These are phyloP conservation scores for Pleurotus eryngii DNA, from an alignment of 768 basidiomycete genomes.

Conservation along the genomic window DNA sequence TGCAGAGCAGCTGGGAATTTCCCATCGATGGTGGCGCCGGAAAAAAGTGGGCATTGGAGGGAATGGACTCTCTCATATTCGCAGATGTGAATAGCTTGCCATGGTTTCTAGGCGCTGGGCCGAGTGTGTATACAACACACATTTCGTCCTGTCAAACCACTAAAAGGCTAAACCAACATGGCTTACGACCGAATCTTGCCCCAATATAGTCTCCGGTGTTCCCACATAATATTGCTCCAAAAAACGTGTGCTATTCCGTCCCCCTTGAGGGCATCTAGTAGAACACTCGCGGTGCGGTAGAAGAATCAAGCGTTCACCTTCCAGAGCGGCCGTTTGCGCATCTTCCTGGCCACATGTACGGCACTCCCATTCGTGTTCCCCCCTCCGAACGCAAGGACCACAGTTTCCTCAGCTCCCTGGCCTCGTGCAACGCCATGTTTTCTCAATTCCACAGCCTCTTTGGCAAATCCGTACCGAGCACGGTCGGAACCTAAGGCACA, in stretches of 20 bases:
- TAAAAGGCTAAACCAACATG: constrained; percentile 12
- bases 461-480: constrained; percentile 87
- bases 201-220: neutral
- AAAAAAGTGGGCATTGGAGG: constrained; percentile 29
- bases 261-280: neutral
- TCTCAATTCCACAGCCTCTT: constrained; percentile 80
- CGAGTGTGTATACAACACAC: neutral
- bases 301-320: constrained; percentile 68
- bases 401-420: constrained; percentile 79
- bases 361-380: constrained; percentile 64
- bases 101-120: neutral
- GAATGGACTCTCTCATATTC: neutral
- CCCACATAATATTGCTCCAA: neutral
- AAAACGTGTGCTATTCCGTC: neutral
- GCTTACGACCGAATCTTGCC: constrained; percentile 9
- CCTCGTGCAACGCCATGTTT: constrained; percentile 76
- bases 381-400: constrained; percentile 85
- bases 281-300: neutral
- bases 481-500: constrained; percentile 65
- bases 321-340: constrained; percentile 80
- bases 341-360: constrained; percentile 85
- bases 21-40: constrained; percentile 48
- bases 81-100: neutral
- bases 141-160: constrained; percentile 8
- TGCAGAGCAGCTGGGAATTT: constrained; percentile 43